A percentile compares a stretch with the other conserved stretches of the same genome.
Conservation (phyloP, 108 stramenopile genomes). For the Discostella stelligeroides region DNA sequence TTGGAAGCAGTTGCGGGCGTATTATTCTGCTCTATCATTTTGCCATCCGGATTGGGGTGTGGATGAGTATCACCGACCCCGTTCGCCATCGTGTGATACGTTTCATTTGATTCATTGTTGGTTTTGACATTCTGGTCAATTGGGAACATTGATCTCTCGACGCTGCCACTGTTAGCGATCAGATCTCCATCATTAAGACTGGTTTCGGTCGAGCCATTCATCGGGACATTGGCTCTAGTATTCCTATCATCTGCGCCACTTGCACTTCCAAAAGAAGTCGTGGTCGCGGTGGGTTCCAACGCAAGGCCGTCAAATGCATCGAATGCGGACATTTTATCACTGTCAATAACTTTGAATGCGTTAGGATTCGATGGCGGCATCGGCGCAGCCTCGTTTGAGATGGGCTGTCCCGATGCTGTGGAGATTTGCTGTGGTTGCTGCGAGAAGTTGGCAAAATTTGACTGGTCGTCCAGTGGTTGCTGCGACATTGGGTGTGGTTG, state of each 20-base stretch:
- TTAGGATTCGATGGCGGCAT: slow-evolving; percentile 27
- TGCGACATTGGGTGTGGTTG: neutral
- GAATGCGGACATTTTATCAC: slow-evolving; percentile 47
- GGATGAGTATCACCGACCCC: slow-evolving; percentile 71
- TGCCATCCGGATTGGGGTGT: slow-evolving; percentile 5
- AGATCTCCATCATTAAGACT: slow-evolving; percentile 31
- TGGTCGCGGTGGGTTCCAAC: slow-evolving; percentile 39
- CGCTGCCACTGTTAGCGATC: slow-evolving; percentile 53
- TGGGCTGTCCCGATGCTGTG: no score
- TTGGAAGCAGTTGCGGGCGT: neutral
- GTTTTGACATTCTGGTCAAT: slow-evolving; percentile 63
- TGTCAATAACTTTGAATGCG: slow-evolving; percentile 28
- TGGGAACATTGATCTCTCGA: slow-evolving; percentile 39
- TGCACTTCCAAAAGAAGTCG: neutral
- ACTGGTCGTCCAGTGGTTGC: neutral
- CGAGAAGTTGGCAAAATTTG: slow-evolving; percentile 8
- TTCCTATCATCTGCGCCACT: no score
- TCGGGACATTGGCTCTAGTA: neutral
- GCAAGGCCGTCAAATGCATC: slow-evolving; percentile 59
- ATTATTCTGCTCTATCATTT: neutral
- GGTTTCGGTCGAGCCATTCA: neutral
- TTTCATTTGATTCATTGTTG: slow-evolving; percentile 70
- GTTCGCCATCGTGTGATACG: slow-evolving; percentile 62
- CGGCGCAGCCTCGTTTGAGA: neutral
- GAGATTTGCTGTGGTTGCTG: no score